phyloP scores from a whole-genome alignment of 768 basidiomycete species.

The Tricholoma furcatifolium region DNA sequence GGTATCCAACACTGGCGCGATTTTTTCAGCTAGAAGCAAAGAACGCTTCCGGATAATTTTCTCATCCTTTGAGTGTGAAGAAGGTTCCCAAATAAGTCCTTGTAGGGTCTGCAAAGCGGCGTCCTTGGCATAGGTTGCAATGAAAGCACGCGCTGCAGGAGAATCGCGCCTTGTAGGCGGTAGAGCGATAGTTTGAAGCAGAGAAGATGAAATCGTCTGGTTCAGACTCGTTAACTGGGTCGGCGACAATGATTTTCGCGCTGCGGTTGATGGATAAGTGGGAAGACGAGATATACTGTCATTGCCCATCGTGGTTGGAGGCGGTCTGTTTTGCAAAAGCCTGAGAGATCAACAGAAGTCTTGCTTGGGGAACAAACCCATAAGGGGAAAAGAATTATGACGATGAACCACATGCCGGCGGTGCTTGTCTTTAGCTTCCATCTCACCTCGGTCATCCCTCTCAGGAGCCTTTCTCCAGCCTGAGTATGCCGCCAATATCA shows the following conservation, averaged over 20 bases:
- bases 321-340: conserved; percentile 1
- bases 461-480: too few relatives aligned
- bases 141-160: conserved; percentile 43
- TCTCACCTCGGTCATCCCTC: background rate
- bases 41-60: conserved; percentile 45
- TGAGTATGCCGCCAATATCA: conserved; percentile 31
- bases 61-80: conserved; percentile 35
- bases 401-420: background rate
- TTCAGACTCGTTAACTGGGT: conserved; percentile 52
- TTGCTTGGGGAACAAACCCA: background rate
- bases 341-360: background rate
- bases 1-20: conserved; percentile 47
- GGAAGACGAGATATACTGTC: conserved; percentile 34
- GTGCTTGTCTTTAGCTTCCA: background rate
- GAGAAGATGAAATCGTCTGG: conserved; percentile 42
- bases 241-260: conserved; percentile 47
- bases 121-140: conserved; percentile 60
- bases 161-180: conserved; percentile 47
- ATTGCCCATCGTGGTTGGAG: conserved; percentile 11
- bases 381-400: conserved; percentile 11
- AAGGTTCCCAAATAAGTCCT: conserved; percentile 55
- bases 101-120: conserved; percentile 52
- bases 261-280: conserved; percentile 50
- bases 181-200: conserved; percentile 47
- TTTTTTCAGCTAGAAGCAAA: conserved; percentile 55